Evolutionary conservation across 495 filamentous ascomycete genomes (phyloP).

Genomic region (Penicillium cosmopolitanum): DNA sequence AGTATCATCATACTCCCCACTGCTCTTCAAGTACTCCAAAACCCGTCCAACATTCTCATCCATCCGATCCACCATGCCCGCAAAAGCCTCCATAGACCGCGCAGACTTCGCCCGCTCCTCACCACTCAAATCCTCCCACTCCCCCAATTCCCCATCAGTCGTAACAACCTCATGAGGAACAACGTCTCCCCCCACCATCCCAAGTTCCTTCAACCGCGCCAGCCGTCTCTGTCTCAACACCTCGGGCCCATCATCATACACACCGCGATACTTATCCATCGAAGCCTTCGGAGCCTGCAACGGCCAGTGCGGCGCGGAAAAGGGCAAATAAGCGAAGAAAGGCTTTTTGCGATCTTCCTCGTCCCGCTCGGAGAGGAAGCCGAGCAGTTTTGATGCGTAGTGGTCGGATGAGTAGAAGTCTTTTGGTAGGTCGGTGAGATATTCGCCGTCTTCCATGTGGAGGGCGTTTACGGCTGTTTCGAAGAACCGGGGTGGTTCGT

Average conservation of each 20-base stretch:
- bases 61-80: conserved; percentile 58
- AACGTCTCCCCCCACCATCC: conserved; percentile 37
- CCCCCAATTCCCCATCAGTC: conserved; percentile 1
- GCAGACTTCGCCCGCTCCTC: conserved; percentile 39
- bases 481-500: conserved; percentile 39
- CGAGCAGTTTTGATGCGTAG: conserved; percentile 42
- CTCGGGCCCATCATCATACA: conserved; percentile 48
- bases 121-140: conserved; percentile 18
- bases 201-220: conserved; percentile 37
- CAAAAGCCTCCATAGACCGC: conserved; percentile 58
- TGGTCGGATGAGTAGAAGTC: conserved; percentile 43
- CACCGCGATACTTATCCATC: conserved; percentile 41
- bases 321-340: conserved; percentile 49
- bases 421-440: conserved; percentile 36
- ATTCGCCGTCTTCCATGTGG: conserved; percentile 9
- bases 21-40: conserved; percentile 49
- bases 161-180: conserved; percentile 32
- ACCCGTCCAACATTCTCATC: conserved; percentile 56
- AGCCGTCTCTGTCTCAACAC: conserved; percentile 37
- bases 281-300: conserved; percentile 40
- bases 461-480: conserved; percentile 7
- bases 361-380: conserved; percentile 44
- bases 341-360: conserved; percentile 39
- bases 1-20: conserved; percentile 58
- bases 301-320: conserved; percentile 52